These are phyloP conservation scores for Scheffersomyces insectosa DNA, from an alignment of 1,139 yeast species.

Conservation along the genomic window DNA sequence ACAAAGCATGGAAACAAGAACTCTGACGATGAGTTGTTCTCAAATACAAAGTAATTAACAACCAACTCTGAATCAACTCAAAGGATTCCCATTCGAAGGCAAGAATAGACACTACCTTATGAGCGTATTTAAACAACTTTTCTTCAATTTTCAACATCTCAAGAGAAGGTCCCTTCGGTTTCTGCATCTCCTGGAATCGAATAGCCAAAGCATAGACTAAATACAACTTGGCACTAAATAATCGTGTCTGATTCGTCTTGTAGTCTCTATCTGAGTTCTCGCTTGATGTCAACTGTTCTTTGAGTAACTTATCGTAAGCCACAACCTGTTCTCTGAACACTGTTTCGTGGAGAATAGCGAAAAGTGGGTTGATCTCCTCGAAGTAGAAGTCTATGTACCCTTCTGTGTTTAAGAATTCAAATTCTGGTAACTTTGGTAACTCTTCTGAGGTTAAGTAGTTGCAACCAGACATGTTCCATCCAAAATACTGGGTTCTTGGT, in stretches of 20 bases:
- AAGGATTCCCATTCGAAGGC: slow-evolving; percentile 70
- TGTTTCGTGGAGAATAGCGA: slow-evolving; percentile 53
- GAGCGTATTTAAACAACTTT: slow-evolving; percentile 50
- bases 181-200: slow-evolving; percentile 52
- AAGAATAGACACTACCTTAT: slow-evolving; percentile 47
- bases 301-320: slow-evolving; percentile 28
- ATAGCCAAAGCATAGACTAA: slow-evolving; percentile 53
- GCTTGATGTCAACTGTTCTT: slow-evolving; percentile 10
- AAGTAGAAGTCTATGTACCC: slow-evolving; percentile 44
- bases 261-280: slow-evolving; percentile 13
- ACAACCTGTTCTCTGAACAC: slow-evolving; percentile 55
- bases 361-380: slow-evolving; percentile 54
- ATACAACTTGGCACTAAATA: slow-evolving; percentile 55
- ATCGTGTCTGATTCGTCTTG: slow-evolving; percentile 33
- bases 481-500: slow-evolving; percentile 62
- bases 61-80: slow-evolving; percentile 66
- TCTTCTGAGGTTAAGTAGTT: slow-evolving; percentile 46
- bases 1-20: slow-evolving; percentile 53
- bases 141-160: slow-evolving; percentile 47
- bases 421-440: slow-evolving; percentile 36
- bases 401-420: slow-evolving; percentile 13
- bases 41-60: slow-evolving; percentile 53
- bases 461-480: slow-evolving; percentile 67
- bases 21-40: slow-evolving; percentile 60
- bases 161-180: slow-evolving; percentile 35